Evolutionary conservation across 1,284 basidiomycete genomes (phyloP).

Genomic region (Tylopilus sp.): DNA sequence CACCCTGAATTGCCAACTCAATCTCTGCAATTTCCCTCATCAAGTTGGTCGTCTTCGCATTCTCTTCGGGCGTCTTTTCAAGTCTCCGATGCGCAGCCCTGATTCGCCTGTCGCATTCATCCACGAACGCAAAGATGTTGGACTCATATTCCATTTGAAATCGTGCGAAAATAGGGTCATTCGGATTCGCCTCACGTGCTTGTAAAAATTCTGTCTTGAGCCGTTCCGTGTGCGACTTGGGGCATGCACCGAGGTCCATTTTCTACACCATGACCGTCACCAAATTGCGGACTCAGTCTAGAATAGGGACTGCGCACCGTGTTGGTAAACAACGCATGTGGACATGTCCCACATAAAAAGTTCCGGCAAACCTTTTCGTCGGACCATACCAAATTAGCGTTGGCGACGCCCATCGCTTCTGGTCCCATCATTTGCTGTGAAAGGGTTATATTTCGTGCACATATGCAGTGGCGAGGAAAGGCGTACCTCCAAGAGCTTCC

Average conservation of each 20-base stretch:
- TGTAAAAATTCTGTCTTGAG: slow-evolving; percentile 90
- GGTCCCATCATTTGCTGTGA: slow-evolving; percentile 98
- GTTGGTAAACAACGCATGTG: slow-evolving; percentile 97
- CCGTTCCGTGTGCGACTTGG: slow-evolving; percentile 93
- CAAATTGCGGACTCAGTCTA: neutral
- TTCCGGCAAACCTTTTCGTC: slow-evolving; percentile 99
- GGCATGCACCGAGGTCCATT: slow-evolving; percentile 99
- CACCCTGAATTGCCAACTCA: slow-evolving; percentile 96
- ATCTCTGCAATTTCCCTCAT: slow-evolving; percentile 99
- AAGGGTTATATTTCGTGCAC: slow-evolving; percentile 5
- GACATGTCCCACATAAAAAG: slow-evolving; percentile 96
- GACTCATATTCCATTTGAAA: slow-evolving; percentile 95
- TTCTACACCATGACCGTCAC: slow-evolving; percentile 57
- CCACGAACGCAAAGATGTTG: slow-evolving; percentile 93
- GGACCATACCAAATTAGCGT: slow-evolving; percentile 90
- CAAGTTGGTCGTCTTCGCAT: slow-evolving; percentile 96
- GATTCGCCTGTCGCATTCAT: slow-evolving; percentile 97
- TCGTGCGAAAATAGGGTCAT: slow-evolving; percentile 73
- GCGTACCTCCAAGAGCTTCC: slow-evolving; percentile 84
- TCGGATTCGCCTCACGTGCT: slow-evolving; percentile 70
- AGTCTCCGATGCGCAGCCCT: slow-evolving; percentile 88
- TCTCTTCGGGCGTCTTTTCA: slow-evolving; percentile 99
- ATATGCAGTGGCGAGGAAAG: neutral
- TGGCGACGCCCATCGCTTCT: slow-evolving; percentile 94
- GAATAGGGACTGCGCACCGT: slow-evolving; percentile 62